phyloP scores from a whole-genome alignment of 164 flowering plant species.

The Nymphaea thermarum region DNA sequence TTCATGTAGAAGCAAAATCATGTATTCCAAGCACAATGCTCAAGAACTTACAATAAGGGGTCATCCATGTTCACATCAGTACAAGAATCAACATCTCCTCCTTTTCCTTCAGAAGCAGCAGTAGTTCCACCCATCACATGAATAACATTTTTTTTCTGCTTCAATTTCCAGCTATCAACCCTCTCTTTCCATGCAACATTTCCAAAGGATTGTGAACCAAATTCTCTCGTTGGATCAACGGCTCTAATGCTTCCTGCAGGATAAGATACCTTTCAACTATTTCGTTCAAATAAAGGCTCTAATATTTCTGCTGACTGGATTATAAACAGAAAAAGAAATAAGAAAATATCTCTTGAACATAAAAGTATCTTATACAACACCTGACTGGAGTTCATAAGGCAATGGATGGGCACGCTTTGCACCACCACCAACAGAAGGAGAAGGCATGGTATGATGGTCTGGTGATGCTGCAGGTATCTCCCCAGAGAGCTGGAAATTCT shows the following conservation, averaged over 20 bases:
- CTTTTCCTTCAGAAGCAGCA: constrained; percentile 72
- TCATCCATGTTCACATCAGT: constrained; percentile 25
- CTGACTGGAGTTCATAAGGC: constrained; percentile 16
- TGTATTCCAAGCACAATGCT: too few relatives aligned
- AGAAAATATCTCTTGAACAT: neutral
- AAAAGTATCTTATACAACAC: constrained; percentile 28
- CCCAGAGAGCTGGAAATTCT: constrained; percentile 54
- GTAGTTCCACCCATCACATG: constrained; percentile 45
- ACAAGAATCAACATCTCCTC: constrained; percentile 27
- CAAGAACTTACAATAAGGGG: constrained; percentile 25
- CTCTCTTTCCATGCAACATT: constrained; percentile 59
- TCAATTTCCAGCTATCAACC: constrained; percentile 48
- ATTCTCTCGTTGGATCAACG: constrained; percentile 35
- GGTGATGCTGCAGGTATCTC: constrained; percentile 1
- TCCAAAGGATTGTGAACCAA: constrained; percentile 61
- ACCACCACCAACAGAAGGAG: constrained; percentile 1
- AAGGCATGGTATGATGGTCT: neutral
- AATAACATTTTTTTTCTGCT: constrained; percentile 40
- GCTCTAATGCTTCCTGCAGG: constrained; percentile 55
- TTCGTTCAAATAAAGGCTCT: too few relatives aligned
- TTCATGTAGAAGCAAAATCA: neutral
- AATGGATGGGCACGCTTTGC: constrained; percentile 1
- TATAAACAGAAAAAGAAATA: constrained; percentile 5
- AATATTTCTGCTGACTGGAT: too few relatives aligned
- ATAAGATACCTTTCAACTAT: neutral